Base-by-base conservation (phyloP, 306 rosid species). In the Pterocarpus santalinus region DNA sequence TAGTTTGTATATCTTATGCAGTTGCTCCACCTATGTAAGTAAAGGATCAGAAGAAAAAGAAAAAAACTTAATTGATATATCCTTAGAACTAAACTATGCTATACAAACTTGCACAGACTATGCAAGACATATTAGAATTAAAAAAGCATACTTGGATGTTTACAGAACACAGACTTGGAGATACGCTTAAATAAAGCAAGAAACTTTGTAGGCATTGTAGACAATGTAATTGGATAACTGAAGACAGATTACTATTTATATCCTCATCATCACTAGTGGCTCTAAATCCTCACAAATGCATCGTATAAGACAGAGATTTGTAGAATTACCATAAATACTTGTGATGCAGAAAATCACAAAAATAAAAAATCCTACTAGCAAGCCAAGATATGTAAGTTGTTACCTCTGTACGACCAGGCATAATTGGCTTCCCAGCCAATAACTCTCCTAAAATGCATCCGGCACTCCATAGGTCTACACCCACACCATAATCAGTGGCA, bases 331-430 rank as follows among this genome's bases (percentile, higher is more conserved):
- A 51, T 43, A 78, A 60, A 55, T 49, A 16, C 68, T 13, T 43
- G 69, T 63, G 73, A 57, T 71, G 39, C 35, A 58, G 30, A 74
- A 28, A 56, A 70, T 43, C 80, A 70, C 16, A 22, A 43, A 77
- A 83, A 79, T 30, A 72, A 77, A 73, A 65, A 75, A 36, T 75
- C 53, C 61, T 51, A 34, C 8, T 36, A 78, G 77, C 46, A 65
- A 78, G 60, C 69, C 15, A 71, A 79, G 67, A 80, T 22, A 61
- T 63, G 63, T 55, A 63, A 84, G 38, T 65, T 68, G 61, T 81
- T 83, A 95, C 99, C 99, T 95, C 99, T 30, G 97, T 95, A 74
- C 99, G 97, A 62, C 99, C 99, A 38, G 99, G 99, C 97, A 95
- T 95, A 73, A 95, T 90, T 85, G 99, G 97, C 86, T 88, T 92